phyloP scores from a whole-genome alignment of 768 basidiomycete genomes.

The Tylopilus felleus region DNA sequence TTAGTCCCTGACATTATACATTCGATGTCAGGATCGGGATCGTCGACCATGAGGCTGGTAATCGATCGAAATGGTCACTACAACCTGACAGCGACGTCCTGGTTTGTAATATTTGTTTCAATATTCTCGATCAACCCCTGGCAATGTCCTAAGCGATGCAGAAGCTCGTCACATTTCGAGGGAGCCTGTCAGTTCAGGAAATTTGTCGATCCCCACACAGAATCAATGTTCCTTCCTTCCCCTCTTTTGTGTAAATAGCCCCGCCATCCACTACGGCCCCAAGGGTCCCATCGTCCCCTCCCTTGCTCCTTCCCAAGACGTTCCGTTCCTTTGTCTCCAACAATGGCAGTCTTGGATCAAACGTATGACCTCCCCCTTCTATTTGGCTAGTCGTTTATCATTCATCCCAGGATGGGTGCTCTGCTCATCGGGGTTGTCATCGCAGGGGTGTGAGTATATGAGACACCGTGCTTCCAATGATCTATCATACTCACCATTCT shows the following conservation, averaged over 20 bases:
- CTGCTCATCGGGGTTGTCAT: conserved; percentile 8
- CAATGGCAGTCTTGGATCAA: conserved; percentile 26
- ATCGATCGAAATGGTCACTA: neutral
- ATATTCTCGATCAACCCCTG: neutral
- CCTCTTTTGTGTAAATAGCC: conserved; percentile 1
- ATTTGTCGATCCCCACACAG: neutral
- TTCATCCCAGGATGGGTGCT: neutral
- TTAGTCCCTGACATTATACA: neutral
- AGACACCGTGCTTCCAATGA: neutral
- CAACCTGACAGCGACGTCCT: neutral
- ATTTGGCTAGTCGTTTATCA: neutral
- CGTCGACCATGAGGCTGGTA: neutral
- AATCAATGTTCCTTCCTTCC: neutral
- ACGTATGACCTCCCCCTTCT: conserved; percentile 27
- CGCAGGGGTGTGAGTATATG: conserved; percentile 42
- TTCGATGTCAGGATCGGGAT: neutral
- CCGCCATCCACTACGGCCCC: neutral
- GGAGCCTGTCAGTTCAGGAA: neutral
- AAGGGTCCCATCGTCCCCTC: neutral
- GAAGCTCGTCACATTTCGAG: neutral
- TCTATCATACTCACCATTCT: neutral
- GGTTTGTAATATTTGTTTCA: neutral
- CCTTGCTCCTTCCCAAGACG: neutral
- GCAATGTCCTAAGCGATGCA: neutral
- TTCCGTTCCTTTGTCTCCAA: neutral